Evolutionary conservation across 441 rosid species (phyloP).

Genomic region (Brassica balearica): DNA sequence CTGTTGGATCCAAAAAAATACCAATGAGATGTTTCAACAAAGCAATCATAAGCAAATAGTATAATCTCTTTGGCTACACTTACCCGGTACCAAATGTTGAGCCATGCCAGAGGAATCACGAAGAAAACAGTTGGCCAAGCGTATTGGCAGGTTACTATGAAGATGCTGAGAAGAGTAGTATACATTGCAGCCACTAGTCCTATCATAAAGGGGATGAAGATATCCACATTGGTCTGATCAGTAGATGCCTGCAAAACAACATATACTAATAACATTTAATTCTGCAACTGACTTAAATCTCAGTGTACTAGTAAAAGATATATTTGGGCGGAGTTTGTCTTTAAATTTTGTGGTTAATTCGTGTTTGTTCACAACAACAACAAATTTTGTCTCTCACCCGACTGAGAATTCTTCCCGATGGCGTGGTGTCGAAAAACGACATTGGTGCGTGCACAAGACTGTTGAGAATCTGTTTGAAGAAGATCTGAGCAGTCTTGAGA

Average conservation of each 20-base stretch:
- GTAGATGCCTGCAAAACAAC: slow-evolving; percentile 74
- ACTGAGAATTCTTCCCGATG: slow-evolving; percentile 93
- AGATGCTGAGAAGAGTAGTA: slow-evolving; percentile 77
- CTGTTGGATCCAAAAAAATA: slow-evolving; percentile 29
- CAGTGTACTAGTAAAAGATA: too few species aligned
- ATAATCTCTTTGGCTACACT: slow-evolving; percentile 15
- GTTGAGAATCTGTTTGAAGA: slow-evolving; percentile 71
- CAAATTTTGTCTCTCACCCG: slow-evolving; percentile 55
- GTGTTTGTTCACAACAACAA: neutral
- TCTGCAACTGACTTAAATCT: neutral
- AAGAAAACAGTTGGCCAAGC: slow-evolving; percentile 94
- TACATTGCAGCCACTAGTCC: slow-evolving; percentile 72
- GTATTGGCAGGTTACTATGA: slow-evolving; percentile 88
- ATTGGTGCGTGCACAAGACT: slow-evolving; percentile 92
- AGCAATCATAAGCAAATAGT: neutral
- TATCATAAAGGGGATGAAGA: slow-evolving; percentile 75
- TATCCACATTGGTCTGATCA: slow-evolving; percentile 87
- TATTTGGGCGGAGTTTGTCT: neutral
- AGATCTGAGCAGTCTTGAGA: slow-evolving; percentile 83
- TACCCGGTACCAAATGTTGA: slow-evolving; percentile 81
- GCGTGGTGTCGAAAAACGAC: slow-evolving; percentile 95
- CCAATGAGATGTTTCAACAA: neutral
- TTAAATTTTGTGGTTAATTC: slow-evolving; percentile 45
- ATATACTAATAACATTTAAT: neutral
- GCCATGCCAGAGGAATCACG: slow-evolving; percentile 84